phyloP scores from a whole-genome alignment of 768 basidiomycete species.

The Xerocomus brunneocitrinus region DNA sequence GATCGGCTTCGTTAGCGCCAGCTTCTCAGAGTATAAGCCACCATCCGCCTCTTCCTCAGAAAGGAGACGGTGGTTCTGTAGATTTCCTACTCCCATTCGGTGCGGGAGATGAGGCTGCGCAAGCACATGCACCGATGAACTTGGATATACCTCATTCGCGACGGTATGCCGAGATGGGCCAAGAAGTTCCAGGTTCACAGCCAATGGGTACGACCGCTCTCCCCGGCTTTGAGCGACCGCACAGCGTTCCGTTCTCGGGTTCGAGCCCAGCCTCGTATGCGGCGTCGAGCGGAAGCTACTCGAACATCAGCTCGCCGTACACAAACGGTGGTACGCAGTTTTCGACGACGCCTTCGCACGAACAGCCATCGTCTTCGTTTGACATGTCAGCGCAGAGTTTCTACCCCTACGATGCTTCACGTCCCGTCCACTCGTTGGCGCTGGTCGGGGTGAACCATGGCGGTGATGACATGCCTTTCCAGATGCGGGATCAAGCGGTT shows the following conservation, averaged over 20 bases:
- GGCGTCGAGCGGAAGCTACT: conserved; percentile 22
- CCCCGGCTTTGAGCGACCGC: conserved; percentile 22
- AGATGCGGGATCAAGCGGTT: conserved; percentile 13
- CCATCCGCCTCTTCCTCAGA: conserved; percentile 10
- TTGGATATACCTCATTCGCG: conserved; percentile 15
- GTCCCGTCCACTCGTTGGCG: conserved; percentile 16
- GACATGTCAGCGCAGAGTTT: conserved; percentile 18
- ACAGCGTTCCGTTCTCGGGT: conserved; percentile 13
- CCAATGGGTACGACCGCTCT: conserved; percentile 5
- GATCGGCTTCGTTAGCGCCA: conserved; percentile 8
- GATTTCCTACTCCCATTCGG: conserved; percentile 25
- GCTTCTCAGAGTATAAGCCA: conserved; percentile 5
- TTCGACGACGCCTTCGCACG: conserved; percentile 17
- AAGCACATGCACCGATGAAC: conserved; percentile 10
- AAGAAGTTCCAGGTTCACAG: conserved; percentile 7
- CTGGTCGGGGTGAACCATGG: conserved; percentile 15
- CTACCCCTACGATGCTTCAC: conserved; percentile 20
- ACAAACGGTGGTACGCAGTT: conserved; percentile 16
- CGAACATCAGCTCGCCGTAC: conserved; percentile 25
- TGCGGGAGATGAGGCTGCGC: conserved; percentile 13
- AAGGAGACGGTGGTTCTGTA: conserved; percentile 10
- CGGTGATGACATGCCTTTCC: conserved; percentile 15
- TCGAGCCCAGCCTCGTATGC: conserved; percentile 26
- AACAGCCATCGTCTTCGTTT: conserved; percentile 19
- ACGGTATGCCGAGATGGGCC: conserved; percentile 14